Base-by-base conservation (phyloP, 2,329 filamentous ascomycete species). In the Calonectria honghensis region DNA sequence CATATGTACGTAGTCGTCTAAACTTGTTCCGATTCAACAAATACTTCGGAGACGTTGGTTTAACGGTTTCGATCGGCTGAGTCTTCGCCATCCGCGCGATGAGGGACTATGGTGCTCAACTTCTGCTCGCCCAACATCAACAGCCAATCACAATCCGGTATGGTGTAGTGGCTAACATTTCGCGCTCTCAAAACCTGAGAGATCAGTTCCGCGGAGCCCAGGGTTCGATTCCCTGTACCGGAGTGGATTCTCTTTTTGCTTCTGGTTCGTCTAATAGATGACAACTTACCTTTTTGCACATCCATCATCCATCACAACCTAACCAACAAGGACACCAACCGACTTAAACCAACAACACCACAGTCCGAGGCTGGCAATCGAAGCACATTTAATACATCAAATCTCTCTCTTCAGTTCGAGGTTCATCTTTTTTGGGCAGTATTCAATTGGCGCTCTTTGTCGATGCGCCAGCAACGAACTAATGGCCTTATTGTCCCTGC, bases 81-180 rank as follows among this genome's bases (percentile, higher is more conserved):
- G 45, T 13, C 20, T 48, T 48, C n/a, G 6, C 5, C 7, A 18
- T 13, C 2, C 11, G n/a, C 3, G 7, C 3, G 18, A 1, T 13
- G 2, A 48, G 9, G n/a, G n/a, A 4, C 9, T 48, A 48, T 48
- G 9, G 10, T 48, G 4, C 6, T 48, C 45, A 24, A 24, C 45
- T 48, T 1, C n/a, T 7, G 1, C 45, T 24, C 20, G 24, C n/a
- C 18, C 0, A 24, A 0, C 57, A 61, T 61, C 57, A 29, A 41
- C 69, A 71, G 52, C 69, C 50, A 69, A 69, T 65, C 45, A 73
- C 59, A 68, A 59, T 82, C 81, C 81, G 81, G 81, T 82, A 82
- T 82, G 81, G 81, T 82, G 81, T 82, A 82, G 80, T 82, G 81
- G 81, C 80, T 80, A 82, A 82, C 81, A 82, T 82, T 82, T 82